A percentile compares a stretch with the other conserved stretches of the same genome.
Evolutionary conservation across 176 grass and related monocot species (phyloP).

Genomic region (Carex pumila): DNA sequence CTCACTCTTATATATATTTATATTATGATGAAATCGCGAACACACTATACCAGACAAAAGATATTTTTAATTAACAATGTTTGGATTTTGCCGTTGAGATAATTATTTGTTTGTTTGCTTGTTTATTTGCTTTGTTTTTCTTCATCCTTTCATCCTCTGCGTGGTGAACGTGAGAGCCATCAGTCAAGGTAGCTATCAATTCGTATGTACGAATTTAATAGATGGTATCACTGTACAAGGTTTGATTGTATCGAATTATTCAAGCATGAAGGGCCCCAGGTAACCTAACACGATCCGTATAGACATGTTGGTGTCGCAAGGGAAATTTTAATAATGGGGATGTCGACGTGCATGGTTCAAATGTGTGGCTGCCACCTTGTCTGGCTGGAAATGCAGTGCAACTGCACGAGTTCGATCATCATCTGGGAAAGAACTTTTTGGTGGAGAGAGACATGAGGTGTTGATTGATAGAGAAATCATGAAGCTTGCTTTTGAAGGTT

Average conservation of each 20-base stretch:
- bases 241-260: constrained; percentile 18
- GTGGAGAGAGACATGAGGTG: not conserved
- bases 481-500: not conserved
- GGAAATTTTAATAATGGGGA: not conserved
- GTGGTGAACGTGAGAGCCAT: not conserved
- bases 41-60: not conserved
- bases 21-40: not conserved
- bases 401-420: not conserved
- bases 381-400: not conserved
- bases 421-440: not conserved
- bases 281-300: not conserved
- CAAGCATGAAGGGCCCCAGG: not conserved
- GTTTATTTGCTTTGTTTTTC: not conserved
- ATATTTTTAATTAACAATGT: not conserved
- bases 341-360: not conserved
- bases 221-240: not conserved
- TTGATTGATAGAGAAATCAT: not conserved
- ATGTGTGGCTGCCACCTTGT: not conserved
- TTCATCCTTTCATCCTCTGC: not conserved
- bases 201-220: not conserved
- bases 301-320: not conserved
- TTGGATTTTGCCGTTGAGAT: not conserved
- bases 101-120: not conserved
- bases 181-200: not conserved
- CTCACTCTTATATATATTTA: not conserved